These are phyloP conservation scores for Gracilaria caudata DNA, from an alignment of 23 red algal species.

Conservation along the genomic window DNA sequence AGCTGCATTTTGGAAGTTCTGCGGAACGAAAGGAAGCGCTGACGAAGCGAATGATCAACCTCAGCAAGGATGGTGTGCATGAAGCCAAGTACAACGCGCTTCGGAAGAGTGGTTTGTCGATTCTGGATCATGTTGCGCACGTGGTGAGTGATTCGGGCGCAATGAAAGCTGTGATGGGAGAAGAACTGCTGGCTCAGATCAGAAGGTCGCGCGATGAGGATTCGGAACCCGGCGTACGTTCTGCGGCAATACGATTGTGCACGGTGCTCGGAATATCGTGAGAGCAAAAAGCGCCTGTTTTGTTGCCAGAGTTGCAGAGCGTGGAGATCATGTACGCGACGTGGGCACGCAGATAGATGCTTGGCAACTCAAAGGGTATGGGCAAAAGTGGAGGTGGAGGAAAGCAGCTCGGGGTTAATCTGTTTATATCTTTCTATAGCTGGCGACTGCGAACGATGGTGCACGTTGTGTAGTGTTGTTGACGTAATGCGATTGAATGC, in stretches of 20 bases:
- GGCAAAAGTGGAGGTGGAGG: no score
- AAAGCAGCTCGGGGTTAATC: no score
- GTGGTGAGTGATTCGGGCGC: not conserved
- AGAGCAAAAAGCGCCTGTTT: not conserved
- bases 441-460: no score
- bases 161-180: not conserved
- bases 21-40: not conserved
- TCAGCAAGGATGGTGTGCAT: slow-evolving; percentile 32
- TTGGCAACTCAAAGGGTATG: no score
- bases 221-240: slow-evolving; percentile 19
- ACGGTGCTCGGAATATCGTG: not conserved
- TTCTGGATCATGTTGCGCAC: slow-evolving; percentile 2
- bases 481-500: no score
- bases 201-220: not conserved
- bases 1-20: not conserved
- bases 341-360: no score
- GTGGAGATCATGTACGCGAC: no score
- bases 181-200: slow-evolving; percentile 2
- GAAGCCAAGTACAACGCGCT: slow-evolving; percentile 44
- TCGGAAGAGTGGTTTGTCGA: not conserved
- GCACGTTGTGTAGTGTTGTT: no score
- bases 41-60: slow-evolving; percentile 14
- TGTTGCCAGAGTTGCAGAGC: no score
- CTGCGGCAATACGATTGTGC: slow-evolving; percentile 6
- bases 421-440: no score